Evolutionary conservation across 441 rosid species (phyloP).

Genomic region (Populus tomentosa): DNA sequence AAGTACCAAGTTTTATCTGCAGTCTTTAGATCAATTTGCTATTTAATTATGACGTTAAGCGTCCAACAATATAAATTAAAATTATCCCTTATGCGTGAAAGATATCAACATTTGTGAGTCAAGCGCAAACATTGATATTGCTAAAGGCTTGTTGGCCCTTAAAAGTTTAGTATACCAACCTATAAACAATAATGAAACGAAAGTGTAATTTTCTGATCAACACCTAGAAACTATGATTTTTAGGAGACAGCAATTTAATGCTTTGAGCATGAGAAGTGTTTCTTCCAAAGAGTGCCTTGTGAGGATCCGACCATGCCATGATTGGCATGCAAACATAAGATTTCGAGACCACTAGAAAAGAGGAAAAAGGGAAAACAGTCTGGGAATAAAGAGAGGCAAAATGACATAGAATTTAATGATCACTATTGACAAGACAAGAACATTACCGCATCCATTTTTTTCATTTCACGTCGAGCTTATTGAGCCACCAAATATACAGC

Average conservation of each 20-base stretch:
- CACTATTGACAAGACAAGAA: neutral
- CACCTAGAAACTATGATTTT: neutral
- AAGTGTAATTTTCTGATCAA: neutral
- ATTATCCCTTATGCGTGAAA: neutral
- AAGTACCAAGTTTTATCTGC: neutral
- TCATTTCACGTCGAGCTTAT: constrained; percentile 75
- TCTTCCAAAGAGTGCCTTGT: neutral
- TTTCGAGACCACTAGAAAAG: neutral
- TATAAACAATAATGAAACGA: neutral
- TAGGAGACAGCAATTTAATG: neutral
- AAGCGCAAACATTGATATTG: neutral
- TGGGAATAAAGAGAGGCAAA: neutral
- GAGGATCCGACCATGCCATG: neutral
- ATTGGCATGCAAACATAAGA: neutral
- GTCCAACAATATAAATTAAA: neutral
- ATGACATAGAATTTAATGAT: neutral
- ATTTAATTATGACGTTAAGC: neutral
- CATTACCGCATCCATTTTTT: constrained; percentile 76
- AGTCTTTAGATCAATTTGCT: neutral
- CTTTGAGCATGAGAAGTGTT: neutral
- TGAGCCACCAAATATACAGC: constrained; percentile 84
- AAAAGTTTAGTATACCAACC: neutral
- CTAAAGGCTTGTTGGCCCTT: neutral
- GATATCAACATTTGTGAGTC: neutral
- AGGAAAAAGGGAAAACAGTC: neutral